Evolutionary conservation across 2,329 filamentous ascomycete species (phyloP), one percentile per base, ranked within the genome.

Genomic region (Colletotrichum brevisporum): DNA sequence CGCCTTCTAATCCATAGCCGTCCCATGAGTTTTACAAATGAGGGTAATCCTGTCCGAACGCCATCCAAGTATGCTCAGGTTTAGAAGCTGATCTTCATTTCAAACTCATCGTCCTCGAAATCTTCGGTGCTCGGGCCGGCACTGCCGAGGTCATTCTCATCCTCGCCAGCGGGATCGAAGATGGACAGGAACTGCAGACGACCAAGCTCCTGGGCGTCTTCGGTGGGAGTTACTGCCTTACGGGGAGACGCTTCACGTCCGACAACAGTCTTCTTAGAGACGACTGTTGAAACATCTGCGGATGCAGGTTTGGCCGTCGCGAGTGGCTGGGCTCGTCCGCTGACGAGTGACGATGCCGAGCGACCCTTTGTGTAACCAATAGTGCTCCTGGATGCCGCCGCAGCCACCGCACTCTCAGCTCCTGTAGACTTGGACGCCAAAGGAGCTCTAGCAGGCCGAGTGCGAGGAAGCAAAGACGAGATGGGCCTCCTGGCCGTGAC

Each of bases 361-460:
- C 93, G 89, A 41, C 95, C 94, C 78, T 92, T 94, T 64, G 89
- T 93, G 77, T 97, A 97, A 16, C 95, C 95, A 50, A 97, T 86
- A 0, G 94, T 97, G 63, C 90, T 95, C 71, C 91, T 89, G 2
- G 94, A 97, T 6, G 90, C 90, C 6, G 88, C 88, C 24, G 88
- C 86, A 1, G 92, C 91, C 12, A 87, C 84, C 9, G 86, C 86
- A 71, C 89, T 88, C 54, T 90, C 88, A 73, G 88, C 84, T 10
- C 84, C 84, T 1, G 84, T 80, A 55, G 80, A 77, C 69, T 86
- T 86, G 8, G 83, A 80, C 2, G 84, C 80, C 5, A 80, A 73
- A 6, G 79, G 74, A n/a, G 81, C 77, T 59, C 85, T 85, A 69
- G 76, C 59, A 65, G 76, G 71, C 53, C 73, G 79, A 31, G 74